Evolutionary conservation across 371 early-diverging fungal species (phyloP), one percentile per base, ranked within the genome.

Genomic region (Actinomortierella wolfii): DNA sequence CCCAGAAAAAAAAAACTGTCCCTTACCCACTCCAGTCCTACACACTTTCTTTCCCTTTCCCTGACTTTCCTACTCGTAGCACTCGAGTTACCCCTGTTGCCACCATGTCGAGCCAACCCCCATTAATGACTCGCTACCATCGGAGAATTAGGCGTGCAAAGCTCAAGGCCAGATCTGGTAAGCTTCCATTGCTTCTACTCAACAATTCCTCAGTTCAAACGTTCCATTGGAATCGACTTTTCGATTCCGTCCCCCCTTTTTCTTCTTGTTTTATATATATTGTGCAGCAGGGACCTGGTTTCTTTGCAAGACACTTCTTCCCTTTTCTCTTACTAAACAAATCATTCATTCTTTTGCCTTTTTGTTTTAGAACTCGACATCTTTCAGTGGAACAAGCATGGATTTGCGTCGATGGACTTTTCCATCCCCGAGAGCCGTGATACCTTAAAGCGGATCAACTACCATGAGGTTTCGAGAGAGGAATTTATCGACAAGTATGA

Each of bases 401-500:
- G 78, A 20, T 86, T 81, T 54, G 60, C 76, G 17, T 41, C 77
- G 24, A 68, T 80, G 24, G 83, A 83, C 55, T 86, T 81, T 51
- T 80, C 79, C 57, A 83, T 86, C 40, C 76, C 78, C 40, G 71
- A 78, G 0, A 74, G 59, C 21, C 73, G 76, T 4, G 86, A 86
- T 40, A 77, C 64, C 45, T 68, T 83, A 4, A 63, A 69, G 7
- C 74, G 86, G 50, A 83, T 86, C 42, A 80, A 83, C 57, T 81
- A 76, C 54, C 67, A 78, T 42, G 51, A 61, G 21, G 79, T 80
- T 15, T 79, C 86, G 2, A 79, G 78, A 43, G 64, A 77, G 43
- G 87, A 87, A 44, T 92, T 92, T 57, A 77, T 88, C 28, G 75
- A 81, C 6, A 60, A 66, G 20, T 92, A 67, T 46, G 92, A 92